Evolutionary conservation across 2,329 filamentous ascomycete genomes (phyloP).

Genomic region (Claviceps sp.): DNA sequence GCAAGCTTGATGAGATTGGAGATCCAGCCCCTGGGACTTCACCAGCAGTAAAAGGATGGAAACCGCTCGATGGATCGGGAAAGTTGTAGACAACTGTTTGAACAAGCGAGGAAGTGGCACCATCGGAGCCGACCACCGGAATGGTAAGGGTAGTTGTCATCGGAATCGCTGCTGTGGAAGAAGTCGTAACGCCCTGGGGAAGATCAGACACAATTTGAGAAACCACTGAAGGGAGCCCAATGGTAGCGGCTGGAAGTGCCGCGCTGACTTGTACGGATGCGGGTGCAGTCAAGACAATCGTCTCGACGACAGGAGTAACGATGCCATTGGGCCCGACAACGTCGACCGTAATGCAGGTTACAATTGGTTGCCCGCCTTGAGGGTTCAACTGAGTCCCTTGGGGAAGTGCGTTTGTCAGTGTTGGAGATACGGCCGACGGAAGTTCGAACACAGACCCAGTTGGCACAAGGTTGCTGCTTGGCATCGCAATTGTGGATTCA

Average conservation of each 20-base stretch:
- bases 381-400: conserved; percentile 9
- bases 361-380: conserved; percentile 9
- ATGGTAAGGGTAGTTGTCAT: conserved; percentile 18
- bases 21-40: conserved; percentile 4
- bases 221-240: conserved; percentile 10
- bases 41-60: conserved; percentile 6
- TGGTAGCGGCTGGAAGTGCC: conserved; percentile 7
- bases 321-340: conserved; percentile 19
- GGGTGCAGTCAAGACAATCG: conserved; percentile 12
- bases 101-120: conserved; percentile 17
- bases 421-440: conserved; percentile 9
- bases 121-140: conserved; percentile 18
- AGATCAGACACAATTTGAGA: conserved; percentile 9
- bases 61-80: conserved; percentile 7
- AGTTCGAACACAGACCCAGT: conserved; percentile 8
- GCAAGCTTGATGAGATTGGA: conserved; percentile 12
- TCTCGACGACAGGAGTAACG: conserved; percentile 17
- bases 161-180: conserved; percentile 6
- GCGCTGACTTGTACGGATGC: background rate
- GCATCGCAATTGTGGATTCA: conserved; percentile 18
- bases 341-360: conserved; percentile 18
- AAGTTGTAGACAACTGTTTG: conserved; percentile 19
- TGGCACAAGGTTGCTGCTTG: conserved; percentile 11
- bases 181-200: conserved; percentile 10
- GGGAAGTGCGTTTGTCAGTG: conserved; percentile 6